Evolutionary conservation across 805 yeast species (phyloP).

Genomic region (Osmozyma mogii): DNA sequence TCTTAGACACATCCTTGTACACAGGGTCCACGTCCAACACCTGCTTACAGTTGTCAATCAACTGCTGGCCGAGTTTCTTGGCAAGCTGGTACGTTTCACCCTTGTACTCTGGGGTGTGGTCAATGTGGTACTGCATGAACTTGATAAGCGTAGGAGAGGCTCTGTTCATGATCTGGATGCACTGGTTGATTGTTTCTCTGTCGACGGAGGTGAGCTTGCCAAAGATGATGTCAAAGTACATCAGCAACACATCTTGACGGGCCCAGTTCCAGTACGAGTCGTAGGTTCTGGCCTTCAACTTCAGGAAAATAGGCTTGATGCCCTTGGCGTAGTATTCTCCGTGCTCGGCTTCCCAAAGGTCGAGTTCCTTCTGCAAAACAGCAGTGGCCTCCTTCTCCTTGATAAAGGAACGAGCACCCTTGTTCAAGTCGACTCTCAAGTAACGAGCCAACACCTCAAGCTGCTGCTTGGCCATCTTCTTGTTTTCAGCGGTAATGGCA

Average conservation of each 20-base stretch:
- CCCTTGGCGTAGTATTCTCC: slow-evolving; percentile 95
- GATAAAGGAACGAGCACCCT: slow-evolving; percentile 79
- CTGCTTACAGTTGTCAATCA: slow-evolving; percentile 92
- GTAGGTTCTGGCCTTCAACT: slow-evolving; percentile 89
- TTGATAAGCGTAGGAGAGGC: slow-evolving; percentile 89
- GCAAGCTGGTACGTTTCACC: slow-evolving; percentile 94
- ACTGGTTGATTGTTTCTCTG: slow-evolving; percentile 92
- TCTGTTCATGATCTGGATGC: slow-evolving; percentile 96
- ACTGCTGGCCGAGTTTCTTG: slow-evolving; percentile 81
- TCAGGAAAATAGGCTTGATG: slow-evolving; percentile 80
- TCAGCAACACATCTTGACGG: slow-evolving; percentile 87
- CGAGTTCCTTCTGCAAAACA: slow-evolving; percentile 82
- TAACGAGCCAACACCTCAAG: slow-evolving; percentile 86
- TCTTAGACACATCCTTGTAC: slow-evolving; percentile 88
- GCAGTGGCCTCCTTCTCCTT: slow-evolving; percentile 79
- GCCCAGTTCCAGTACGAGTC: slow-evolving; percentile 99
- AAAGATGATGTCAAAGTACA: slow-evolving; percentile 93
- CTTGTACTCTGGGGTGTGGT: slow-evolving; percentile 70
- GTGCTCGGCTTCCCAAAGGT: slow-evolving; percentile 72
- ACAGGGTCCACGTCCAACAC: slow-evolving; percentile 77
- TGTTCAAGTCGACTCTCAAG: slow-evolving; percentile 83
- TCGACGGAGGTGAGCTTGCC: slow-evolving; percentile 87
- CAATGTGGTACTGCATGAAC: slow-evolving; percentile 90
- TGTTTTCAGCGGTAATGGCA: slow-evolving; percentile 64
- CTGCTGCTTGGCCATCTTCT: slow-evolving; percentile 63